Evolutionary conservation across 2,329 filamentous ascomycete species (phyloP).

Genomic region (Fusarium pilosicola): DNA sequence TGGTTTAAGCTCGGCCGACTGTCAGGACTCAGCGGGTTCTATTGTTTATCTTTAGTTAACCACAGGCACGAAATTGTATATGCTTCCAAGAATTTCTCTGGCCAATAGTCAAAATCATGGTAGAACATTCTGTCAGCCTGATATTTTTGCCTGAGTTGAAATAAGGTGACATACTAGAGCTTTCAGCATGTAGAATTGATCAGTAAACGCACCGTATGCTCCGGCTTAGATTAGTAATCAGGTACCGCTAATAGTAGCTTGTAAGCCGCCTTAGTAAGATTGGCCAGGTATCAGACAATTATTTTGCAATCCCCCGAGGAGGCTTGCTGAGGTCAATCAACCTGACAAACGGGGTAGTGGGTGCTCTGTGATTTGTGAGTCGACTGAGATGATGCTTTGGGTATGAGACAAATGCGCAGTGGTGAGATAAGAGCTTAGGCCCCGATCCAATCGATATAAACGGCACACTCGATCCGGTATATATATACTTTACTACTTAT

Average conservation of each 20-base stretch:
- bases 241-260: background rate
- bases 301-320: background rate
- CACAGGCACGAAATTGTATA: fast-evolving
- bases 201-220: too few relatives aligned
- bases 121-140: background rate
- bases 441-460: too few relatives aligned
- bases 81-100: background rate
- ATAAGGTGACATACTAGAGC: too few relatives aligned
- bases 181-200: background rate
- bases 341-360: background rate
- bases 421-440: background rate
- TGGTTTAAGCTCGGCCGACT: background rate
- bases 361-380: background rate
- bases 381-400: background rate
- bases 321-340: too few relatives aligned
- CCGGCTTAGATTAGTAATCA: background rate
- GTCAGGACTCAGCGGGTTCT: background rate
- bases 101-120: background rate
- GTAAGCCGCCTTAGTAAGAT: background rate
- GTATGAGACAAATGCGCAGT: background rate
- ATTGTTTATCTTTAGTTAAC: background rate
- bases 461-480: too few relatives aligned
- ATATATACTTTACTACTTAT: too few relatives aligned
- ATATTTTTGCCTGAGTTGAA: too few relatives aligned
- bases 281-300: background rate